Conservation (phyloP, 257 asterid genomes). For the Solanum pimpinellifolium region DNA sequence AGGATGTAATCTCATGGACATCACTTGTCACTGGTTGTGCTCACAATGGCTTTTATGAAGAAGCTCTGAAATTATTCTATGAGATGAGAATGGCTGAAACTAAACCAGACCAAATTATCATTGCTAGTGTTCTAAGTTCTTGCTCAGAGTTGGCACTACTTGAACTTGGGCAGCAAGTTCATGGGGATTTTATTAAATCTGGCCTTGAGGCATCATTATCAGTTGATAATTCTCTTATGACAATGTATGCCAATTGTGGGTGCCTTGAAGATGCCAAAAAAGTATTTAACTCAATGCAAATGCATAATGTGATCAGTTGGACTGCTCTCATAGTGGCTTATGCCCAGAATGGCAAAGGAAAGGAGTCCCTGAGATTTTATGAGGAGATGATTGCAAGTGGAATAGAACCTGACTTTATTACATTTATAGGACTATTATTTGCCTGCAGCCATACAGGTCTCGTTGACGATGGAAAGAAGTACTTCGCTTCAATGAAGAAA, state of each 20-base stretch:
- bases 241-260: slow-evolving; percentile 70
- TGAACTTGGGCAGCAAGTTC: slow-evolving; percentile 61
- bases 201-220: slow-evolving; percentile 34
- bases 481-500: slow-evolving; percentile 48
- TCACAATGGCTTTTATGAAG: slow-evolving; percentile 41
- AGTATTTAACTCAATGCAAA: slow-evolving; percentile 40
- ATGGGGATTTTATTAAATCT: slow-evolving; percentile 38
- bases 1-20: slow-evolving; percentile 85
- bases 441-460: slow-evolving; percentile 93
- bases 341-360: slow-evolving; percentile 65
- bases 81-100: slow-evolving; percentile 42
- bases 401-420: slow-evolving; percentile 56
- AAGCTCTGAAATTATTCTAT: slow-evolving; percentile 41
- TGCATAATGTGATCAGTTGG: slow-evolving; percentile 66
- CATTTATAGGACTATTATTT: slow-evolving; percentile 68
- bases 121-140: slow-evolving; percentile 56
- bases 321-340: slow-evolving; percentile 66
- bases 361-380: slow-evolving; percentile 36
- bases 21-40: slow-evolving; percentile 67
- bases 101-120: slow-evolving; percentile 39
- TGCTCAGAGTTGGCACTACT: slow-evolving; percentile 62
- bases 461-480: slow-evolving; percentile 38
- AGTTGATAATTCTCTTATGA: slow-evolving; percentile 55
- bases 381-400: slow-evolving; percentile 56
- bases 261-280: slow-evolving; percentile 39